phyloP scores from a whole-genome alignment of 1,284 basidiomycete genomes.

The Apiotrichum gracile region DNA sequence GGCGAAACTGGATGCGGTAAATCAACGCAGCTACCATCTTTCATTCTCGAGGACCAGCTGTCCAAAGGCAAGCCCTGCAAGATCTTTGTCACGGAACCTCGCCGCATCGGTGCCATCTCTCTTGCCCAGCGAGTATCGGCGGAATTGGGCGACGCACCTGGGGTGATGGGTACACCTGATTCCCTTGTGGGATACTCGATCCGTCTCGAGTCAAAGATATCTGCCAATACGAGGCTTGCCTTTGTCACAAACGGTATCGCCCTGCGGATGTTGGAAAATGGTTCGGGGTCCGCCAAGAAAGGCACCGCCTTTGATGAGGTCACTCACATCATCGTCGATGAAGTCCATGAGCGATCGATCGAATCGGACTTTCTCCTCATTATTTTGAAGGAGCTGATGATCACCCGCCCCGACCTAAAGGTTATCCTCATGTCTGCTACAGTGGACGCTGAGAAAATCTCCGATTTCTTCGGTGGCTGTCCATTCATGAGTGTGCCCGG shows the following conservation, averaged over 20 bases:
- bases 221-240: slow-evolving; percentile 69
- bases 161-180: slow-evolving; percentile 68
- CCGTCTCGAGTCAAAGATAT: slow-evolving; percentile 81
- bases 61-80: slow-evolving; percentile 77
- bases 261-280: slow-evolving; percentile 82
- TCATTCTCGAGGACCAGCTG: slow-evolving; percentile 87
- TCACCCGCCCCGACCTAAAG: slow-evolving; percentile 74
- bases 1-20: slow-evolving; percentile 99
- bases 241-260: slow-evolving; percentile 96
- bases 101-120: slow-evolving; percentile 95
- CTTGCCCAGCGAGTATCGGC: slow-evolving; percentile 91
- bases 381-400: slow-evolving; percentile 82
- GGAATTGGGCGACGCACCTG: slow-evolving; percentile 82
- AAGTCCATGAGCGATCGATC: slow-evolving; percentile 85
- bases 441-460: slow-evolving; percentile 88
- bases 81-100: slow-evolving; percentile 92
- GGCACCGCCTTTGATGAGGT: slow-evolving; percentile 86
- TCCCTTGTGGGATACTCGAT: slow-evolving; percentile 95
- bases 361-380: slow-evolving; percentile 97
- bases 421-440: slow-evolving; percentile 98
- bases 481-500: slow-evolving; percentile 86
- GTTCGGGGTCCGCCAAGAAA: slow-evolving; percentile 58
- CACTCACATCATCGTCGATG: slow-evolving; percentile 52
- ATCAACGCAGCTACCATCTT: slow-evolving; percentile 93
- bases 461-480: slow-evolving; percentile 86